Base-by-base conservation (phyloP, 2,329 filamentous ascomycete species). In the Pestalotiopsis sp. region DNA sequence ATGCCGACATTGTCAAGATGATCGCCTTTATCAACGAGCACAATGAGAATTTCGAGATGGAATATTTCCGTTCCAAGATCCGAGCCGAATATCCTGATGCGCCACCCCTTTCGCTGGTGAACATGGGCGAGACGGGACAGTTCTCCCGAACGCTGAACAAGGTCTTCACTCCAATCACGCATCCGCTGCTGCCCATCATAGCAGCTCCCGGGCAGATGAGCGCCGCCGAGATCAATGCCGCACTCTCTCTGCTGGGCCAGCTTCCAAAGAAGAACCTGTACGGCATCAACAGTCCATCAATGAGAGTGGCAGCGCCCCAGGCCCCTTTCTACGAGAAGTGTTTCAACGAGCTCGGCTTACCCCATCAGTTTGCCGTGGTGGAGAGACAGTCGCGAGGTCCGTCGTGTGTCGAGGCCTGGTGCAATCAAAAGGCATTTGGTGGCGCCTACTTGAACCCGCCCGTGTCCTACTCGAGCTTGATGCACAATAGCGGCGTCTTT, bases 1-100 rank as follows among this genome's bases (percentile, higher is more conserved):
- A 94, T 73, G 92, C 92, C 61, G 93, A 97, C 78, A 93, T 97
- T 68, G 91, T 97, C 76, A 97, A 96, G 83, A 96, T 97, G 92
- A 96, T 96, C 75, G 90, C 92, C 39, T 91, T 95, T 76, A 93
- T 94, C 76, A 91, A 90, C 76, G 91, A 92, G 56, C 90, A 92
- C 77, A 93, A 94, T 76, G 93, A 95, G 74, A 96, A 97, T 79
- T 96, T 97, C 77, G 93, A 97, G 81, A 86, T 97, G 41, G 94
- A 97, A 79, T 95, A 95, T 79, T 97, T 97, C 81, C 90, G 93
- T 38, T 94, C 92, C 12, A 88, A 90, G 72, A 91, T 96, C 77
- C 90, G 90, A 75, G 83, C 87, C 38, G 89, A 91, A 71, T 91
- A 92, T 72, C 87, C 91, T 0, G 86, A 91, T 70, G 85, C 86